Conservation (phyloP, 176 grass and related monocot species). For the Oryza coarctata region DNA sequence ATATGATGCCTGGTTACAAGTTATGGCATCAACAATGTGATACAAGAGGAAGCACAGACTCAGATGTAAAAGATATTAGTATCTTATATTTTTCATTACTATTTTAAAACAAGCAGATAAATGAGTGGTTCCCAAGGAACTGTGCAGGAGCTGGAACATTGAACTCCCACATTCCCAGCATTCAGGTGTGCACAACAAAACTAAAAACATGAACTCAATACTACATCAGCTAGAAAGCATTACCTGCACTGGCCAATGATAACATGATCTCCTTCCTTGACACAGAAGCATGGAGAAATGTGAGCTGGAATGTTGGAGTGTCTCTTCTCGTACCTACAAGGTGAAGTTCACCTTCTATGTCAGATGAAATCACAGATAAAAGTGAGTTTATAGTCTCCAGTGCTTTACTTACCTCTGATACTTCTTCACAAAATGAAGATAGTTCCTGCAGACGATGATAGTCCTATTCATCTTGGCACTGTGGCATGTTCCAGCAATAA, state of each 20-base stretch:
- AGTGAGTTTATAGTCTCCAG: neutral
- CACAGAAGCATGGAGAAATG: constrained; percentile 54
- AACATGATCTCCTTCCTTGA: constrained; percentile 60
- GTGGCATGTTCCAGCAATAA: constrained; percentile 57
- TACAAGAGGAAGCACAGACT: neutral
- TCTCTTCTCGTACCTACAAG: constrained; percentile 56
- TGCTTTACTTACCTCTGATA: constrained; percentile 46
- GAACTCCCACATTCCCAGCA: neutral
- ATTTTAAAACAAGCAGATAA: neutral
- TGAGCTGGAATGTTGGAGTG: constrained; percentile 53
- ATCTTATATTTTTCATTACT: neutral
- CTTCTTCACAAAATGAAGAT: constrained; percentile 61
- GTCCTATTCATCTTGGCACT: constrained; percentile 67
- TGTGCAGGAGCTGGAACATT: neutral
- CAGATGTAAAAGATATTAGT: neutral
- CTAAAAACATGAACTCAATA: neutral
- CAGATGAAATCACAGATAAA: neutral
- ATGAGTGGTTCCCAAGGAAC: neutral
- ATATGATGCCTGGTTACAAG: neutral
- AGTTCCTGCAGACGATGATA: constrained; percentile 48
- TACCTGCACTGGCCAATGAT: constrained; percentile 63
- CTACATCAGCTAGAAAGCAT: constrained; percentile 1
- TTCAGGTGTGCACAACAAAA: neutral
- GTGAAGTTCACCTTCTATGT: constrained; percentile 10
- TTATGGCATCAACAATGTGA: neutral